These are phyloP conservation scores for Hyphopichia homilentoma DNA, from an alignment of 805 yeast species.

Conservation along the genomic window DNA sequence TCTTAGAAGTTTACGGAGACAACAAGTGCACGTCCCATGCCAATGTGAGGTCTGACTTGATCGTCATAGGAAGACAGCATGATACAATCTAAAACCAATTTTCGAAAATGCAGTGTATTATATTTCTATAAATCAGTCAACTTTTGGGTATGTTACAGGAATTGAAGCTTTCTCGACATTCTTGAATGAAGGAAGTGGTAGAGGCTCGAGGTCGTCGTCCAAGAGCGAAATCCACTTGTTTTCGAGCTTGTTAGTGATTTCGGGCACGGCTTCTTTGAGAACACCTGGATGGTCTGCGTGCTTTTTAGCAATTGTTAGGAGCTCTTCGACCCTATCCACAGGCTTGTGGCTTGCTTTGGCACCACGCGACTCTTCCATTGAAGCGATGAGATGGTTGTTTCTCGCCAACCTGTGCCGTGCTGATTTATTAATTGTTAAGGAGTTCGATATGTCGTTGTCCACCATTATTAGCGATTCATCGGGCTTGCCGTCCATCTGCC, in stretches of 20 bases:
- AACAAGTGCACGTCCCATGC: slow-evolving; percentile 62
- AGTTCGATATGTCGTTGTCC: slow-evolving; percentile 22
- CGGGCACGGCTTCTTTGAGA: slow-evolving; percentile 29
- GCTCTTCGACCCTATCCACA: slow-evolving; percentile 16
- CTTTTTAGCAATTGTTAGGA: slow-evolving; percentile 13
- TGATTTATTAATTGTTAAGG: slow-evolving; percentile 21
- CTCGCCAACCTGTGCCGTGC: slow-evolving; percentile 19
- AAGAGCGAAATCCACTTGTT: slow-evolving; percentile 18
- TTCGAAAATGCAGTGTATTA: background rate
- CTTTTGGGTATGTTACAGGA: slow-evolving; percentile 36
- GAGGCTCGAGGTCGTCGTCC: slow-evolving; percentile 15
- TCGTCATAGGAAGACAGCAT: slow-evolving; percentile 72
- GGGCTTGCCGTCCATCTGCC: slow-evolving; percentile 4
- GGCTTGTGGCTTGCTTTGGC: background rate
- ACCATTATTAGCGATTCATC: slow-evolving; percentile 11
- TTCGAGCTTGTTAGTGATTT: slow-evolving; percentile 26
- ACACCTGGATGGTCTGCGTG: slow-evolving; percentile 35
- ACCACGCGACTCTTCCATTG: slow-evolving; percentile 9
- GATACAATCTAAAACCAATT: slow-evolving; percentile 41
- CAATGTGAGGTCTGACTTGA: slow-evolving; percentile 47
- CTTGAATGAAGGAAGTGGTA: slow-evolving; percentile 52
- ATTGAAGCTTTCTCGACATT: slow-evolving; percentile 62
- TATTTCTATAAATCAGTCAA: background rate
- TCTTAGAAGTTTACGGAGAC: slow-evolving; percentile 79
- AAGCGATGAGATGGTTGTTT: slow-evolving; percentile 15